phyloP scores from a whole-genome alignment of 108 stramenopile species.

The Skeletonema menzelii region DNA sequence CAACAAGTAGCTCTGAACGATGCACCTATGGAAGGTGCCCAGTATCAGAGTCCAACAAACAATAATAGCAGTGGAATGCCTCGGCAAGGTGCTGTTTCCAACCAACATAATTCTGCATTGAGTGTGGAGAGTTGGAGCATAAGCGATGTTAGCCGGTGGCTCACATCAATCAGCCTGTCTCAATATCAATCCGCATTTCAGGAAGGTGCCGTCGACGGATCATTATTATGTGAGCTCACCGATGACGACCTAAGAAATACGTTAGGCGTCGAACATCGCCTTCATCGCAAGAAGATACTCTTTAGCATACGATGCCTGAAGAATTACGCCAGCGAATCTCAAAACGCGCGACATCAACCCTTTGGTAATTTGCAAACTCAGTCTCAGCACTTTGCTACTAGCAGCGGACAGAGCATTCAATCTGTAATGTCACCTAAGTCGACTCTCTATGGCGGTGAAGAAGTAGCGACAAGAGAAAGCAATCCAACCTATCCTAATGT shows the following conservation, averaged over 20 bases:
- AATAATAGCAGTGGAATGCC: neutral
- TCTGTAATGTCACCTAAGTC: slow-evolving; percentile 16
- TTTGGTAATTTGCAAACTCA: neutral
- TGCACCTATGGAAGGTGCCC: slow-evolving; percentile 4
- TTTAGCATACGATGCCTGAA: slow-evolving; percentile 53
- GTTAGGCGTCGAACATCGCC: slow-evolving; percentile 85
- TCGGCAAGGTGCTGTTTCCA: neutral
- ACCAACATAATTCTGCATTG: slow-evolving; percentile 12
- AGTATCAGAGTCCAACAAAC: slow-evolving; percentile 4
- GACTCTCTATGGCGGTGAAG: slow-evolving; percentile 8
- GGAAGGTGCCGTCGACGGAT: slow-evolving; percentile 86
- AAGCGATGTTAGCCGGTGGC: slow-evolving; percentile 85
- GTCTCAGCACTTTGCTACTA: neutral
- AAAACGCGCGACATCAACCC: slow-evolving; percentile 2
- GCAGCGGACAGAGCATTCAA: slow-evolving; percentile 3
- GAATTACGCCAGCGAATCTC: slow-evolving; percentile 30
- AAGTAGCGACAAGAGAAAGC: neutral
- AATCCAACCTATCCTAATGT: neutral
- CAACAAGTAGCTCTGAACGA: slow-evolving; percentile 54
- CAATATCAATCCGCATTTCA: slow-evolving; percentile 83
- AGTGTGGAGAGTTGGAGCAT: slow-evolving; percentile 82
- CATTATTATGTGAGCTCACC: slow-evolving; percentile 84
- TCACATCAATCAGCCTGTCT: slow-evolving; percentile 69
- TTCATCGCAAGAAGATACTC: slow-evolving; percentile 92
- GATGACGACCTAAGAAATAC: slow-evolving; percentile 89